These are phyloP conservation scores for Mimosa bimucronata DNA, from an alignment of 306 rosid genomes.

Conservation along the genomic window DNA sequence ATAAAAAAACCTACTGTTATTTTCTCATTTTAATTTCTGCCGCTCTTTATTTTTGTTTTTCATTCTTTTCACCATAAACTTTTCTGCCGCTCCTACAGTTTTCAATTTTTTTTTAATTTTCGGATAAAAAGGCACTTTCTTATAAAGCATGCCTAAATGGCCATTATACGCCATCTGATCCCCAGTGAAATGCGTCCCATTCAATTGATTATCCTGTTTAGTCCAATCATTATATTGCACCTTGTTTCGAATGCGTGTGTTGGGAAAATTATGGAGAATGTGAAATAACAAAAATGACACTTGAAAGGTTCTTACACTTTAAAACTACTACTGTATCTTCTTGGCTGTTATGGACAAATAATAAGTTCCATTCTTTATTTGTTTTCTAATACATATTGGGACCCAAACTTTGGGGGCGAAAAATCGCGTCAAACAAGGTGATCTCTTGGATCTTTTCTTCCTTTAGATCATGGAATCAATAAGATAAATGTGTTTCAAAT, in stretches of 20 bases:
- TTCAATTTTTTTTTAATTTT: not conserved
- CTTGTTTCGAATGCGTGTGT: not conserved
- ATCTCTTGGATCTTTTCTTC: no score
- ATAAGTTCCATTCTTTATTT: not conserved
- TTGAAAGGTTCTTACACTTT: not conserved
- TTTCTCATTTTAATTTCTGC: not conserved
- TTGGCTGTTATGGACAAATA: no score
- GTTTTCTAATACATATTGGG: not conserved
- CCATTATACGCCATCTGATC: not conserved
- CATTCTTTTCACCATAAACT: not conserved
- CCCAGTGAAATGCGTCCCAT: not conserved
- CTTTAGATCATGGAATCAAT: no score
- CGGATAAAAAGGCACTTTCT: no score
- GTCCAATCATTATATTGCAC: not conserved
- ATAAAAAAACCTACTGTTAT: not conserved
- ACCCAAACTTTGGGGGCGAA: not conserved
- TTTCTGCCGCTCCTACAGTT: not conserved
- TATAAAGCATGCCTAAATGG: not conserved
- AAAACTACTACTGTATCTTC: not conserved
- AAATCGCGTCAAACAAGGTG: not conserved
- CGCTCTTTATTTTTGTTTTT: not conserved
- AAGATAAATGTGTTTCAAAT: not conserved
- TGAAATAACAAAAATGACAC: not conserved
- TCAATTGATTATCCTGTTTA: not conserved
- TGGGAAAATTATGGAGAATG: not conserved